Conservation (phyloP, 495 filamentous ascomycete species). For the Aspergillus cavernicola region DNA sequence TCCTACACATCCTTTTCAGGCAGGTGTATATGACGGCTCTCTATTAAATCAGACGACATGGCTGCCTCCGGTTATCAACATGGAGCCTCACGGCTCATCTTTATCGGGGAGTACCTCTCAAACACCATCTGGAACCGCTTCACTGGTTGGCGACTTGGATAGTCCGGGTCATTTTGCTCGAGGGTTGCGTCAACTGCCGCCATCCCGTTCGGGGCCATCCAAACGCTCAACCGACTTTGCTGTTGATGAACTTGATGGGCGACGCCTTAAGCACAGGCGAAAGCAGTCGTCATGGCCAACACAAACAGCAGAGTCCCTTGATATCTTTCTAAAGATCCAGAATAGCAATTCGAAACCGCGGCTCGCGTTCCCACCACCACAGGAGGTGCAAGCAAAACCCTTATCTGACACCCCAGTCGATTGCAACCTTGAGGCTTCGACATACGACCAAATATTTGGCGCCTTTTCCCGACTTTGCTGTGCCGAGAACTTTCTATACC, state of each 20-base stretch:
- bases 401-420: conserved; percentile 13
- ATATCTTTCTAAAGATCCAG: conserved; percentile 10
- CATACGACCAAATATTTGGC: conserved; percentile 33
- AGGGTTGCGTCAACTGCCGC: conserved; percentile 19
- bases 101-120: conserved; percentile 20
- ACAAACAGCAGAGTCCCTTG: conserved; percentile 14
- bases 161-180: conserved; percentile 20
- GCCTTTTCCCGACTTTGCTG: conserved; percentile 36
- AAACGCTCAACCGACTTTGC: conserved; percentile 34
- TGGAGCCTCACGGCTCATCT: conserved; percentile 17
- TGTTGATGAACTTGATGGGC: conserved; percentile 33
- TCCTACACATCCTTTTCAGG: conserved; percentile 19
- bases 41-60: conserved; percentile 21
- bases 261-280: conserved; percentile 30
- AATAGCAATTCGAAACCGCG: conserved; percentile 8
- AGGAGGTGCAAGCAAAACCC: conserved; percentile 14
- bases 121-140: conserved; percentile 21
- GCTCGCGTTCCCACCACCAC: conserved; percentile 26
- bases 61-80: conserved; percentile 29
- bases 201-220: conserved; percentile 15
- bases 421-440: conserved; percentile 26
- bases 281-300: conserved; percentile 23
- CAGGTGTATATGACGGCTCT: conserved; percentile 13
- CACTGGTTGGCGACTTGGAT: conserved; percentile 17
- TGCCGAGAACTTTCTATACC: conserved; percentile 31